Base-by-base conservation (phyloP, 495 filamentous ascomycete species). In the Cairneyella variabilis region DNA sequence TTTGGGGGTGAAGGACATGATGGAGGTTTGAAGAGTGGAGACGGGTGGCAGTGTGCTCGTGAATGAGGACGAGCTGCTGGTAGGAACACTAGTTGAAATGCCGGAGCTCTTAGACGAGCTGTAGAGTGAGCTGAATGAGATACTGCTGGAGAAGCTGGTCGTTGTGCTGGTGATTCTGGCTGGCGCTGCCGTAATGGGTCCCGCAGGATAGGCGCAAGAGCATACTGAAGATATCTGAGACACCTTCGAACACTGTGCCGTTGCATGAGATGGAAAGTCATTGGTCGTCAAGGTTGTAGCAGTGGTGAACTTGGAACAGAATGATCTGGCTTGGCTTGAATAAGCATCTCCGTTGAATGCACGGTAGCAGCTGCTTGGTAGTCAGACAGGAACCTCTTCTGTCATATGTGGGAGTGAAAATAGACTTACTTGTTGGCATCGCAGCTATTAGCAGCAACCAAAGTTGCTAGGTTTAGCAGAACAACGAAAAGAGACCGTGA, bases 281-380 rank as follows among this genome's bases (percentile, higher is more conserved):
- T 44, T 53, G 3, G 39, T 53, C 3, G 39, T 45, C 23, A 30
- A 9, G 7, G 40, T 53, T 20, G 18, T 45, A 20, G 50, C 50
- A 17, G 39, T 53, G 2, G 50, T 53, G 18, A 44, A 53, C 32
- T 37, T 27, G 8, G 50, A 44, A 22, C 50, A 53, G 26, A 44
- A 45, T 9, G 38, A 43, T 16, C 16, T 28, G 5, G 50, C 50
- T 12, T 10, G 25, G 14, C 12, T 14, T 9, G 38, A 36, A 45
- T 44, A 22, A 30, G 34, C 1, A 45, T 30, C 50, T 14, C 50
- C 50, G 45, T 53, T 53, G 26, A 53, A 53, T 21, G 50, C 50
- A 22, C 50, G 23, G n/a, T 53, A 25, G 16, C 50, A 53, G n/a
- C 50, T 53, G 36, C 14, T 21, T 7, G n/a, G 12, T 21, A 36